A percentile compares a stretch with the other conserved stretches of the same genome.
These are phyloP conservation scores for Ophiostoma tasmaniense DNA, from an alignment of 2,329 filamentous ascomycete species.

Conservation along the genomic window DNA sequence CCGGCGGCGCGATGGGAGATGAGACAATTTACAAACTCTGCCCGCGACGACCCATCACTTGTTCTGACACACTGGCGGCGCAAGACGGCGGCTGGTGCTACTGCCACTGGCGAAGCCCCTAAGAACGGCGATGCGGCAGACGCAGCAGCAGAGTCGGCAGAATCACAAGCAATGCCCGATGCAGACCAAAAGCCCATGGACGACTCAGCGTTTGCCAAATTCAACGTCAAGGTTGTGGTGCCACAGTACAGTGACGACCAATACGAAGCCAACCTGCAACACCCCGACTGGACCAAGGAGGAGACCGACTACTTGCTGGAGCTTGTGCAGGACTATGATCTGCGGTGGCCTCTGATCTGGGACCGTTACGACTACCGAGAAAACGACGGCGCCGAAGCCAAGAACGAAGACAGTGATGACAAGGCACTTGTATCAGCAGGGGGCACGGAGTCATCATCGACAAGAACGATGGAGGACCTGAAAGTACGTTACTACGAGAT, in stretches of 20 bases:
- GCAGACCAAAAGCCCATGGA: slow-evolving; percentile 32
- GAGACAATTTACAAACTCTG: slow-evolving; percentile 66
- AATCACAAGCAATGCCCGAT: background rate
- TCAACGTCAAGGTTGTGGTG: slow-evolving; percentile 70
- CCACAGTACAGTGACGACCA: slow-evolving; percentile 81
- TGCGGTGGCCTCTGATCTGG: slow-evolving; percentile 85
- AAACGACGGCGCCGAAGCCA: slow-evolving; percentile 33
- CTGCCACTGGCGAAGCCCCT: background rate
- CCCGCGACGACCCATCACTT: slow-evolving; percentile 58
- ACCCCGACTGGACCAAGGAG: slow-evolving; percentile 75
- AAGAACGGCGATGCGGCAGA: background rate
- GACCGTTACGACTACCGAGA: slow-evolving; percentile 78
- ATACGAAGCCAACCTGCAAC: slow-evolving; percentile 67
- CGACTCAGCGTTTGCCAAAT: slow-evolving; percentile 70
- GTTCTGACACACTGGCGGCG: slow-evolving; percentile 73
- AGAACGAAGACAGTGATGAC: slow-evolving; percentile 22
- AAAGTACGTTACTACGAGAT: slow-evolving; percentile 88
- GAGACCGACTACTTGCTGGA: slow-evolving; percentile 89
- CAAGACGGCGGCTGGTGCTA: background rate
- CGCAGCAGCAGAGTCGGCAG: background rate
- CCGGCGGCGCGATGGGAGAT: slow-evolving; percentile 57
- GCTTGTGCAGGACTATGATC: slow-evolving; percentile 66
- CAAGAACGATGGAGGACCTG: slow-evolving; percentile 75
- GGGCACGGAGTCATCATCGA: slow-evolving; percentile 22
- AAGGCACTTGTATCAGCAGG: slow-evolving; percentile 20